phyloP scores from a whole-genome alignment of 805 yeast genomes.

The Metschnikowia kofuensis region DNA sequence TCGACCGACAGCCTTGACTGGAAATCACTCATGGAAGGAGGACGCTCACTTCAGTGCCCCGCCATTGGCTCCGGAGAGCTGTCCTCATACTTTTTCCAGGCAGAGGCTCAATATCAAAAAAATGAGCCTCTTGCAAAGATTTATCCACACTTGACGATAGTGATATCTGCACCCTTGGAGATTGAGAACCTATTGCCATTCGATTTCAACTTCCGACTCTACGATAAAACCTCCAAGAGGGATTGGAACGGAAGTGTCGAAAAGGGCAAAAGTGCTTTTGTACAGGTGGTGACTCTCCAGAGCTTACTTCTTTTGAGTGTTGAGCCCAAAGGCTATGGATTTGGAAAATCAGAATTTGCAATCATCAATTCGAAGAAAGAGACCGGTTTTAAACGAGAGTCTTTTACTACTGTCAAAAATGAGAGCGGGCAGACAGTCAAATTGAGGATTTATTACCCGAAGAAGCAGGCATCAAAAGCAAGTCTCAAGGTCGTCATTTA shows the following conservation, averaged over 20 bases:
- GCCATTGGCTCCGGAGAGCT: slow-evolving; percentile 36
- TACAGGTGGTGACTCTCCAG: slow-evolving; percentile 76
- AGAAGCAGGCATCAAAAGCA: slow-evolving; percentile 47
- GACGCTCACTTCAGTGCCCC: slow-evolving; percentile 60
- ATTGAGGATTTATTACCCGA: slow-evolving; percentile 62
- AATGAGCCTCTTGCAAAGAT: slow-evolving; percentile 69
- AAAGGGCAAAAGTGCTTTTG: slow-evolving; percentile 65
- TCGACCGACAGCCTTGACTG: slow-evolving; percentile 61
- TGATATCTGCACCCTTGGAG: slow-evolving; percentile 81
- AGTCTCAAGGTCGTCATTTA: slow-evolving; percentile 69
- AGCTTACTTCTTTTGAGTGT: slow-evolving; percentile 72
- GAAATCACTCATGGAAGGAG: slow-evolving; percentile 52
- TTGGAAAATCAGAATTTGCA: slow-evolving; percentile 66
- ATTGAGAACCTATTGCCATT: slow-evolving; percentile 83
- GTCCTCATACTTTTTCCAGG: slow-evolving; percentile 64
- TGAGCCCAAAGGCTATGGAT: slow-evolving; percentile 60
- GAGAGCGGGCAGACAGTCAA: slow-evolving; percentile 66
- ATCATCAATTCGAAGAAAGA: slow-evolving; percentile 59
- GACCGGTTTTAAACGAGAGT: slow-evolving; percentile 57
- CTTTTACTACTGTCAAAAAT: slow-evolving; percentile 47
- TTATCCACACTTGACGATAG: slow-evolving; percentile 81
- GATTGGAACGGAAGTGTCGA: slow-evolving; percentile 64
- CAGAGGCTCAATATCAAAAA: slow-evolving; percentile 59
- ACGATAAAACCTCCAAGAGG: slow-evolving; percentile 66
- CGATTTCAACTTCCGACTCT: slow-evolving; percentile 70